Percentiles rank a stretch among this genome's conserved stretches.
These are phyloP conservation scores for Phytophthora nicotianae DNA, from an alignment of 352 stramenopile genomes.

Conservation along the genomic window DNA sequence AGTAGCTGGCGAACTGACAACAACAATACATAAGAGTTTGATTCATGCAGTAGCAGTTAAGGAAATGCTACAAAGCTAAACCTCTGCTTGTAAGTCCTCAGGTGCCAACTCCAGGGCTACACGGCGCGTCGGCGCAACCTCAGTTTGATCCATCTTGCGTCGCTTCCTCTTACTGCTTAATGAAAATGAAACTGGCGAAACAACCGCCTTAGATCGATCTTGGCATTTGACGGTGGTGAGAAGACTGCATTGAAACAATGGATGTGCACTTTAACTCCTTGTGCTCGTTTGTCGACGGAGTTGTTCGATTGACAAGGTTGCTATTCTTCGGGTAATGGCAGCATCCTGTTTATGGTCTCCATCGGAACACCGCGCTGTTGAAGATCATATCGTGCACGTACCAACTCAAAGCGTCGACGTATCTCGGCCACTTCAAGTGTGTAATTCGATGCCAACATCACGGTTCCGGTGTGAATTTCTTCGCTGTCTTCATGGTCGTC, in stretches of 20 bases:
- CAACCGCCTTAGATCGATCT: neutral
- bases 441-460: neutral
- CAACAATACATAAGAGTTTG: neutral
- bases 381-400: constrained; percentile 9
- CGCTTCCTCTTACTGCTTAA: constrained; percentile 15
- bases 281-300: neutral
- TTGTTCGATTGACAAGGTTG: neutral
- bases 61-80: constrained; percentile 13
- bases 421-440: constrained; percentile 14
- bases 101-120: constrained; percentile 50
- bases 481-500: neutral
- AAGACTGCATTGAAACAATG: no score
- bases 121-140: constrained; percentile 40
- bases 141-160: constrained; percentile 30
- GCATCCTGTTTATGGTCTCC: constrained; percentile 14
- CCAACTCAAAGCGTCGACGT: constrained; percentile 13
- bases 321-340: constrained; percentile 12
- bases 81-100: constrained; percentile 70
- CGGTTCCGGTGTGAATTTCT: neutral
- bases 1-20: constrained; percentile 57
- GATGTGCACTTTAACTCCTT: no score
- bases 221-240: no score
- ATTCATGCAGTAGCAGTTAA: neutral
- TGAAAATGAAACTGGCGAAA: constrained; percentile 22
- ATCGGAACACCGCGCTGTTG: constrained; percentile 9